A percentile compares a stretch with the other conserved stretches of the same genome.
phyloP scores from a whole-genome alignment of 2,329 filamentous ascomycete genomes.

The Tricladium varicosporioides region DNA sequence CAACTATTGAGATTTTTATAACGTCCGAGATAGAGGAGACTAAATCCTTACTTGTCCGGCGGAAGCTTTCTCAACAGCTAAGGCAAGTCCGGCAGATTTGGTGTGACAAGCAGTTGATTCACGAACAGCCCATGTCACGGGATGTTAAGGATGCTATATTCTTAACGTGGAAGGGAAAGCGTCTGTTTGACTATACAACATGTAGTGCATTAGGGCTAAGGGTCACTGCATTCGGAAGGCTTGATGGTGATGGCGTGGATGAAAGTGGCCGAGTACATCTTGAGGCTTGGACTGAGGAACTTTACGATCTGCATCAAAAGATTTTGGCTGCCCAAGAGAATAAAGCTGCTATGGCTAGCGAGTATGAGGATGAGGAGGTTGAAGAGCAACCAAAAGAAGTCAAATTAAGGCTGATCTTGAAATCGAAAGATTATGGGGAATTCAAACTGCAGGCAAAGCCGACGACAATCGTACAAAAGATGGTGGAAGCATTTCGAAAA shows the following conservation, averaged over 20 bases:
- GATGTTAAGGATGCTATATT: conserved; percentile 57
- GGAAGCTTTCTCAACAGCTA: conserved; percentile 66
- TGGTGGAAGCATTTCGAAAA: conserved; percentile 61
- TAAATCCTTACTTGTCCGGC: conserved; percentile 59
- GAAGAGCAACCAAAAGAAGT: conserved; percentile 25
- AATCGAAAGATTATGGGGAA: conserved; percentile 48
- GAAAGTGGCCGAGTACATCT: conserved; percentile 63
- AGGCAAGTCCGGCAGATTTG: conserved; percentile 67
- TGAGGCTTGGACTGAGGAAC: conserved; percentile 71
- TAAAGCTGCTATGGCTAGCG: not conserved
- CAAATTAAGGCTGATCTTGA: conserved; percentile 52
- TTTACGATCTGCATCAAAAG: conserved; percentile 44
- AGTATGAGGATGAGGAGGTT: conserved; percentile 22
- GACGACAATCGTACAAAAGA: conserved; percentile 58
- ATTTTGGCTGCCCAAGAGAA: conserved; percentile 10
- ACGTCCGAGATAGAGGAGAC: conserved; percentile 63
- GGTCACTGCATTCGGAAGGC: conserved; percentile 36
- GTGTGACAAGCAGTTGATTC: conserved; percentile 60
- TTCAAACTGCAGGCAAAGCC: conserved; percentile 50
- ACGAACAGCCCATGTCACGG: conserved; percentile 35
- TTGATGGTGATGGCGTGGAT: conserved; percentile 42
- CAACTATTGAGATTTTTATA: conserved; percentile 63
- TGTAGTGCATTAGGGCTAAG: conserved; percentile 65
- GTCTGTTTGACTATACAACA: conserved; percentile 74
- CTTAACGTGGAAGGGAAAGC: conserved; percentile 74